phyloP scores from a whole-genome alignment of 225 moss, liverwort and hornwort species.

The Lunularia cruciata region DNA sequence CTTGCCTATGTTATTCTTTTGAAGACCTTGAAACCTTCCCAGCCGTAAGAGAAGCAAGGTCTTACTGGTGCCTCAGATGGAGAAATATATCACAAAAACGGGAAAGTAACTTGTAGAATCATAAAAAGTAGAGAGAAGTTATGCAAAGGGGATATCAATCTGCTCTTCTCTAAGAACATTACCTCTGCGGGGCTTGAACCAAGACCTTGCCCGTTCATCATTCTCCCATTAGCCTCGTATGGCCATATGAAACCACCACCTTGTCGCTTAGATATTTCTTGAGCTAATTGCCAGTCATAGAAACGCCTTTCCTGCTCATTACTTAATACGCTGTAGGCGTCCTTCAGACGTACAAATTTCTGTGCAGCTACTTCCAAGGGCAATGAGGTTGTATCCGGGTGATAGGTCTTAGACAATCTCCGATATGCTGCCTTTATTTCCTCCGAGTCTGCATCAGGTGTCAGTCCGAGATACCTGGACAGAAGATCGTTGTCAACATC shows the following conservation, averaged over 20 bases:
- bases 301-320: constrained; percentile 63
- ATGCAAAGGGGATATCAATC: too few species aligned
- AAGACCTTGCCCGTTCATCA: neutral
- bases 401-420: constrained; percentile 85
- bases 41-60: too few species aligned
- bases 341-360: constrained; percentile 89
- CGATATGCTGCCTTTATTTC: constrained; percentile 91
- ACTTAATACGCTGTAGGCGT: constrained; percentile 84
- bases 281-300: constrained; percentile 70
- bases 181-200: neutral
- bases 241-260: constrained; percentile 50
- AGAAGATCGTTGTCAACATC: constrained; percentile 10
- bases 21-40: too few species aligned
- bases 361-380: constrained; percentile 90
- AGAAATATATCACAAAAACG: too few species aligned
- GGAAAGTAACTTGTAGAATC: too few species aligned
- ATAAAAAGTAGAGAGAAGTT: too few species aligned
- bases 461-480: constrained; percentile 72
- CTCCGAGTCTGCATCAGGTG: constrained; percentile 69
- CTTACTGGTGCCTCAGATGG: too few species aligned
- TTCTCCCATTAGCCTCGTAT: constrained; percentile 33
- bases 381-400: constrained; percentile 85
- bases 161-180: neutral
- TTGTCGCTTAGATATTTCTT: constrained; percentile 45
- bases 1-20: too few species aligned